Base-by-base conservation (phyloP, 169 alveolate genomes). In the Theileria luwenshuni region DNA sequence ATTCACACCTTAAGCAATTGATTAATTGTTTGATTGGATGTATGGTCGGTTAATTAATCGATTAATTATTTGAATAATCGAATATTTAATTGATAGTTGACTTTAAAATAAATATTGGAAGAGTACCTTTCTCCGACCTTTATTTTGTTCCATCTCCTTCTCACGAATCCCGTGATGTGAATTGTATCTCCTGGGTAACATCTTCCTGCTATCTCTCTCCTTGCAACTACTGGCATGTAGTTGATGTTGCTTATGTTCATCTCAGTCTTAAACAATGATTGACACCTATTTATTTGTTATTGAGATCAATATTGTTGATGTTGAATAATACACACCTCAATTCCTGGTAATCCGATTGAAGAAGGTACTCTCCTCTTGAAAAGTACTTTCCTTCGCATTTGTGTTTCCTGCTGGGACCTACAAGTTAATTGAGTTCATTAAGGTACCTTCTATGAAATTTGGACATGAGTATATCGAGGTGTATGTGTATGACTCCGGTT, bases 121-220 rank as follows among this genome's bases (percentile, higher is more conserved):
- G 15, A 2, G 2, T 51, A 73, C 83, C 88, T 76, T 41, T 65
- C 73, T 45, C 88, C 92, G 47, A 38, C 59, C 13, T 77, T 75
- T 25, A 86, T 61, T 27, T 58, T 76, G 23, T 59, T 69, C 90
- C 90, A 86, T 32, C 92, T 62, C 23, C 90, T 49, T 30, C 68
- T 56, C 15, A 86, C 80, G 2, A 86, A 77, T 21, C 83, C 92
- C 41, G 71, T 60, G 28, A 86, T 71, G 49, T 83, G 83, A 0
- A 86, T 83, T 5, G 70, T 86, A 64, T 86, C 88, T 10, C 92
- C 92, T 28, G 92, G 92, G 56, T 73, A 59, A 60, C 88, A 83
- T 17, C 73, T 83, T 32, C 92, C 92, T 3, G 84, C 83, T 27
- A 86, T 63, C 38, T 86, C 88, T 64, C 83, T 85, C 58, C 85